A percentile compares a stretch with the other conserved stretches of the same genome.
Evolutionary conservation across 306 rosid genomes (phyloP).

Genomic region (Fragaria iinumae): DNA sequence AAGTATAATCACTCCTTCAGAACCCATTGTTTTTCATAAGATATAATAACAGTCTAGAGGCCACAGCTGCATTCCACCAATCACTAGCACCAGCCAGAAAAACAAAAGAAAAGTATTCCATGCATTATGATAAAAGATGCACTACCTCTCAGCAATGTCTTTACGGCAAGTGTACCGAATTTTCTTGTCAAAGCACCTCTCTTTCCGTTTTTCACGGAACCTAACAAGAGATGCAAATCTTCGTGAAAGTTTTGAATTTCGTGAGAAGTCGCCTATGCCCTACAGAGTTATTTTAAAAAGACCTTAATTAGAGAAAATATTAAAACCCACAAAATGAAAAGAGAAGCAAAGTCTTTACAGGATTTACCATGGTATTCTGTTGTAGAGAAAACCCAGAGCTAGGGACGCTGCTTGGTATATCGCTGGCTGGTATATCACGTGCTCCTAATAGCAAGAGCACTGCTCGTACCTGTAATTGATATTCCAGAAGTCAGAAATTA

Average conservation of each 20-base stretch:
- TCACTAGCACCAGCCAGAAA: background rate
- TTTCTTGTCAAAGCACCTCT: constrained; percentile 79
- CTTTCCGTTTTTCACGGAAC: constrained; percentile 78
- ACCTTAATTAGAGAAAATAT: background rate
- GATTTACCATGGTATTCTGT: constrained; percentile 49
- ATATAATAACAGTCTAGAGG: background rate
- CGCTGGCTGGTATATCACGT: constrained; percentile 32
- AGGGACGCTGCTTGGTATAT: constrained; percentile 23
- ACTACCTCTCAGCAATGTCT: constrained; percentile 76
- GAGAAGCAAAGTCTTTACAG: constrained; percentile 5
- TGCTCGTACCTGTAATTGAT: constrained; percentile 67
- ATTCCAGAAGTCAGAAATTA: constrained; percentile 11
- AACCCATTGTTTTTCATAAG: background rate
- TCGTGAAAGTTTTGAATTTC: constrained; percentile 54
- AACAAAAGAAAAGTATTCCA: background rate
- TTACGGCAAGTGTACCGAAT: constrained; percentile 66
- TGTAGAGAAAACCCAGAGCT: constrained; percentile 33
- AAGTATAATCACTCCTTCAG: background rate
- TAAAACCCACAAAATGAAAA: background rate
- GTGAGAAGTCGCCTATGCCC: constrained; percentile 50
- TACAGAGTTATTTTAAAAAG: constrained; percentile 22
- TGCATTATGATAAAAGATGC: background rate
- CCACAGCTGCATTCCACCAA: background rate
- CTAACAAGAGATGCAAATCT: constrained; percentile 78
- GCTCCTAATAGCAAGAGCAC: constrained; percentile 65